Conservation (phyloP, 305 asterid species). For the Fraxinus nigra region DNA sequence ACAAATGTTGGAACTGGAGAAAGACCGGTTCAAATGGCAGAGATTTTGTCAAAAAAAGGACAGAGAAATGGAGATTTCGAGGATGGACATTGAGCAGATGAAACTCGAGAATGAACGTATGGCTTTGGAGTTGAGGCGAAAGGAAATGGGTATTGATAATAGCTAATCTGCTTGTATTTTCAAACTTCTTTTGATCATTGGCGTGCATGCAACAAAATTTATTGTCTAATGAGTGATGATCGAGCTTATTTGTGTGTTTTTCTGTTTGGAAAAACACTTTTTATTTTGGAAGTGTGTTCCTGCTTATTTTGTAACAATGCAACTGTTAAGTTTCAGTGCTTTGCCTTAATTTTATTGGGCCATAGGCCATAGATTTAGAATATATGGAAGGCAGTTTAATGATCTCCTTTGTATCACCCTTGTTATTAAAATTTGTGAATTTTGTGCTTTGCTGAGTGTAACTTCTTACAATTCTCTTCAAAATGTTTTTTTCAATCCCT, state of each 20-base stretch:
- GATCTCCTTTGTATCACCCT: background rate
- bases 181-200: background rate
- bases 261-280: background rate
- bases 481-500: background rate
- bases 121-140: conserved; percentile 62
- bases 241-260: background rate
- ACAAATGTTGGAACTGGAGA: conserved; percentile 74
- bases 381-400: conserved; percentile 10
- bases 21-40: conserved; percentile 74
- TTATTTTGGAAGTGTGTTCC: background rate
- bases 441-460: background rate
- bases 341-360: conserved; percentile 2
- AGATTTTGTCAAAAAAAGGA: conserved; percentile 69
- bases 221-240: background rate
- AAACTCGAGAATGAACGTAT: conserved; percentile 68
- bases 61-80: conserved; percentile 51
- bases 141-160: conserved; percentile 50
- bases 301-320: background rate
- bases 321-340: conserved; percentile 3
- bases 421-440: background rate
- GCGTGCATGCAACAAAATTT: background rate
- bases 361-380: conserved; percentile 5
- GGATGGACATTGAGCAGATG: conserved; percentile 69
- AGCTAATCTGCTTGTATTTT: conserved; percentile 12
- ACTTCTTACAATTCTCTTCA: background rate